Evolutionary conservation across 2,329 filamentous ascomycete species (phyloP), one percentile per base, ranked within the genome.

Genomic region (Neonectria neomacrospora): DNA sequence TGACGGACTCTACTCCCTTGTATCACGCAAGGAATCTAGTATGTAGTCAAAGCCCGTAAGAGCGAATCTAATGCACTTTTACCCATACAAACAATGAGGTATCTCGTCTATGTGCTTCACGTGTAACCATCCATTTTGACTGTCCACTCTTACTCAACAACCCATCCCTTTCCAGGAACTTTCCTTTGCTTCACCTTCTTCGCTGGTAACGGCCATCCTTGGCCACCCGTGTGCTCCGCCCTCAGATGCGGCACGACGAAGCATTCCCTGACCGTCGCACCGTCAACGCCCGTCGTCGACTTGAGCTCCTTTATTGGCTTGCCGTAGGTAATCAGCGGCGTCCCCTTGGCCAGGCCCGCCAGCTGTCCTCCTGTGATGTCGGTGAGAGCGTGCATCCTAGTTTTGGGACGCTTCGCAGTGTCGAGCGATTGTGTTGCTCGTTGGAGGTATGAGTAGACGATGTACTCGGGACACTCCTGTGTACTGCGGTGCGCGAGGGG

Each of bases 281-380:
- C 77, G 14, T 79, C 76, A 1, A 73, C 73, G 26, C 75, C 73
- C 50, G 76, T 79, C 42, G 79, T 77, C 53, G 80, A 74, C 67
- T 86, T 81, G 14, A 92, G 86, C 82, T 96, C 94, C 71, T 96
- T 96, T 75, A 97, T 90, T 1, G 96, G 95, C 81, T 98, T 98
- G 3, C 93, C 92, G 69, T 95, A 94, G 39, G 87, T 87, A 22
- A 98, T 78, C 57, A 99, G 81, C 52, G 94, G 92, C 12, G 96
- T 98, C 0, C 92, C 92, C 75, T 93, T 91, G 5, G 94, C 92
- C 58, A 98, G 82, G 1, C 88, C 88, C 4, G 91, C 88, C 6
- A 99, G 84, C 76, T 96, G 92, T 2, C 86, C 85, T 1, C 88
- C 91, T 16, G 89, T 91, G 7, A 97, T 83, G 28, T 94, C 88